These are phyloP conservation scores for Gastrolobium villosum DNA, from an alignment of 306 rosid species.

Conservation along the genomic window DNA sequence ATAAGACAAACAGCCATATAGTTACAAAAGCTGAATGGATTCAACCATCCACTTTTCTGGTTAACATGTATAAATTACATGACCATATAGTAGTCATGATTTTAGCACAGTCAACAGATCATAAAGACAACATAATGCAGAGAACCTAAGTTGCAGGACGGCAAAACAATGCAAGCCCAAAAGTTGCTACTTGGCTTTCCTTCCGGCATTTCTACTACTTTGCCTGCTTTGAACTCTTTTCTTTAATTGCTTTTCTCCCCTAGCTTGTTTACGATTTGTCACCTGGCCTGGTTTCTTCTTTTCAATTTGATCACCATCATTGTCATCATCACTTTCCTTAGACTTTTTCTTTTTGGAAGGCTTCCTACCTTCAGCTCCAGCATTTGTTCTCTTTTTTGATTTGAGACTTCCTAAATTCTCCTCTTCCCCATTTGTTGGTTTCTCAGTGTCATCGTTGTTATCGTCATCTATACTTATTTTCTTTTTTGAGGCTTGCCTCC, in stretches of 20 bases:
- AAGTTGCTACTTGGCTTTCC: constrained; percentile 63
- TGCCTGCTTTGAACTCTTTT: constrained; percentile 61
- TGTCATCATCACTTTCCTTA: constrained; percentile 57
- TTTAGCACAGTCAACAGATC: constrained; percentile 14
- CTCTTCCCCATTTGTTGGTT: constrained; percentile 52
- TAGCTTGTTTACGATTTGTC: constrained; percentile 45
- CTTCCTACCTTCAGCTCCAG: constrained; percentile 62
- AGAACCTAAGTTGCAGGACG: constrained; percentile 21
- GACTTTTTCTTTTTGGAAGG: constrained; percentile 62
- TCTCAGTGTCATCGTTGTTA: constrained; percentile 49
- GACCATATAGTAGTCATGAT: constrained; percentile 31
- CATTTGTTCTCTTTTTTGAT: constrained; percentile 60
- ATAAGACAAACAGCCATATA: constrained; percentile 6
- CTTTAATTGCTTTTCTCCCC: constrained; percentile 56
- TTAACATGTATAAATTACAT: constrained; percentile 38
- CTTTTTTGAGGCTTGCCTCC: constrained; percentile 60
- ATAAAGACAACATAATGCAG: constrained; percentile 10
- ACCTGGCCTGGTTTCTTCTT: constrained; percentile 52
- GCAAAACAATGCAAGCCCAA: constrained; percentile 23
- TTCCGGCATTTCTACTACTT: constrained; percentile 55
- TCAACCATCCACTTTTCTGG: constrained; percentile 21
- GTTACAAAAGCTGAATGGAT: constrained; percentile 45
- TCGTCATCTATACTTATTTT: constrained; percentile 48
- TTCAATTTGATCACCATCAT: constrained; percentile 46
- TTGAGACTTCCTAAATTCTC: constrained; percentile 53